Evolutionary conservation across 345 rosid species (phyloP).

Genomic region (Brassica cretica): DNA sequence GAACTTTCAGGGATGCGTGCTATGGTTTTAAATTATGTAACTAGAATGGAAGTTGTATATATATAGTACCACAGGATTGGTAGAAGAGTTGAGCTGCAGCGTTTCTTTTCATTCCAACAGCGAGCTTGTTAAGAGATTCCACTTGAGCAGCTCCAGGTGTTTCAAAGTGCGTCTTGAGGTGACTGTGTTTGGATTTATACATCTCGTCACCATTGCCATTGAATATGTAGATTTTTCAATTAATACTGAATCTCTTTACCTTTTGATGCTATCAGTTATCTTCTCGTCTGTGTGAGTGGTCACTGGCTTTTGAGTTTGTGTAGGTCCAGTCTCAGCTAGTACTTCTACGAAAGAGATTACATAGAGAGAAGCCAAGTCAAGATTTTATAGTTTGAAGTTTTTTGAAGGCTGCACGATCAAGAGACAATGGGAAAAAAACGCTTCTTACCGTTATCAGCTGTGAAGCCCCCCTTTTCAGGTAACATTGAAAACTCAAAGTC

Average conservation of each 20-base stretch:
- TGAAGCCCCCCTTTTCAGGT: conserved; percentile 50
- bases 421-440: background rate
- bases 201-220: conserved; percentile 12
- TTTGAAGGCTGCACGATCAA: background rate
- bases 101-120: conserved; percentile 67
- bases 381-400: background rate
- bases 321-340: conserved; percentile 74
- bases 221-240: background rate
- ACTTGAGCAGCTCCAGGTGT: conserved; percentile 66
- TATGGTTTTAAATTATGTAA: background rate
- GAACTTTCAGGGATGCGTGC: background rate
- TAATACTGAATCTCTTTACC: conserved; percentile 40
- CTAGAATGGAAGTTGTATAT: conserved; percentile 4
- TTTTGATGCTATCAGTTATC: conserved; percentile 66
- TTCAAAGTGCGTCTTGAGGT: conserved; percentile 76
- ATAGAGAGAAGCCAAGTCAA: conserved; percentile 6
- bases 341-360: conserved; percentile 46
- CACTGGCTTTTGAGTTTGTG: conserved; percentile 59
- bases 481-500: conserved; percentile 52
- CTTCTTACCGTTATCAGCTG: conserved; percentile 58
- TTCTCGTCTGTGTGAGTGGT: conserved; percentile 51
- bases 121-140: conserved; percentile 68
- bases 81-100: conserved; percentile 83
- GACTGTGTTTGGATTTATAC: conserved; percentile 47
- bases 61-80: conserved; percentile 71